These are phyloP conservation scores for Beauveria bassiana DNA, from an alignment of 2,329 filamentous ascomycete species.

Conservation along the genomic window DNA sequence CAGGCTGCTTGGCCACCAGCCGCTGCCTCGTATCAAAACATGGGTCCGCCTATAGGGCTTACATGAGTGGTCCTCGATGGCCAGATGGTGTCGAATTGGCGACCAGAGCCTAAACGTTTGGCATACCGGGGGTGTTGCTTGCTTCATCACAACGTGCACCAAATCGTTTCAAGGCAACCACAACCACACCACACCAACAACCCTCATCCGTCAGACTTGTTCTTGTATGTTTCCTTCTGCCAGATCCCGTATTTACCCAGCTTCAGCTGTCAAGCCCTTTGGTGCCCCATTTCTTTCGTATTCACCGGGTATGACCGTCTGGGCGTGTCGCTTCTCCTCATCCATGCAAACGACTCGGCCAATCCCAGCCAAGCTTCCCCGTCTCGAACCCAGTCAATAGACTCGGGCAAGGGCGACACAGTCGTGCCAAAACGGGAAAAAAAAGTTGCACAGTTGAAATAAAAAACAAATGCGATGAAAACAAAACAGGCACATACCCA, in stretches of 20 bases:
- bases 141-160: too few relatives aligned
- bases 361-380: not conserved
- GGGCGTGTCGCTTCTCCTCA: not conserved
- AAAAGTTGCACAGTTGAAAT: not conserved
- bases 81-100: too few relatives aligned
- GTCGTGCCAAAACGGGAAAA: not conserved
- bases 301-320: not conserved
- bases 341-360: not conserved
- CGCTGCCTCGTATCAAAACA: not conserved
- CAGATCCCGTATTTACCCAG: not conserved
- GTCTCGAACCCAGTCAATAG: conserved; percentile 9
- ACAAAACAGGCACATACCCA: not conserved
- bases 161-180: too few relatives aligned
- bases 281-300: not conserved
- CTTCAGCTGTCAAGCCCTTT: not conserved
- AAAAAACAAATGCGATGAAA: not conserved
- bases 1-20: not conserved
- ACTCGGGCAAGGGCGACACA: not conserved
- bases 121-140: too few relatives aligned
- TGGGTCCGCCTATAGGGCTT: too few relatives aligned
- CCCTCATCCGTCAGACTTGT: too few relatives aligned
- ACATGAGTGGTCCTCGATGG: too few relatives aligned
- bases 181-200: too few relatives aligned
- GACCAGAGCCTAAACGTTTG: too few relatives aligned
- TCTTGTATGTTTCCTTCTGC: too few relatives aligned